phyloP scores from a whole-genome alignment of 2,329 filamentous ascomycete species.

The Ascocoryne sarcoides region DNA sequence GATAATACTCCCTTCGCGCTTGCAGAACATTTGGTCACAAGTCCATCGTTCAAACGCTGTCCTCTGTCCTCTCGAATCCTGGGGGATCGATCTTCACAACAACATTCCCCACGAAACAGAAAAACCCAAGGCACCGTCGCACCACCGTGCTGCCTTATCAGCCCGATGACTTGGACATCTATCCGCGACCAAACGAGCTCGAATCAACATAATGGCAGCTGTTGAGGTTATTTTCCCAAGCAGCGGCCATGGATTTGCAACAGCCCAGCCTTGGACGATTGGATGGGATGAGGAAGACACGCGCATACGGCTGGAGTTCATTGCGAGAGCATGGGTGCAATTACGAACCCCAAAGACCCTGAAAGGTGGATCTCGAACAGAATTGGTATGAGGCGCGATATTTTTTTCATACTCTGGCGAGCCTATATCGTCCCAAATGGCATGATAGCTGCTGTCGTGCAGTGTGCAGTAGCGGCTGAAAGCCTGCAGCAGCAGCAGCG shows the following conservation, averaged over 20 bases:
- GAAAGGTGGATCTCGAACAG: slow-evolving; percentile 12
- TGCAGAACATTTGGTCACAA: too few species aligned
- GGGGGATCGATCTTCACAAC: slow-evolving; percentile 4
- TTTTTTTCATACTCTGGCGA: slow-evolving; percentile 10
- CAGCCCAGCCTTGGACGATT: slow-evolving; percentile 35
- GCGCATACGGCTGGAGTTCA: slow-evolving; percentile 29
- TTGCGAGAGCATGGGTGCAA: slow-evolving; percentile 29
- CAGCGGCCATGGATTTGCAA: slow-evolving; percentile 34
- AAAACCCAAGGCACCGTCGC: background rate
- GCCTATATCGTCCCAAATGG: slow-evolving; percentile 11
- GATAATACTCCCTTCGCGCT: slow-evolving; percentile 17
- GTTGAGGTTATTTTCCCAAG: slow-evolving; percentile 33
- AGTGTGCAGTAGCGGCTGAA: slow-evolving; percentile 27
- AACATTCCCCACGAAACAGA: background rate
- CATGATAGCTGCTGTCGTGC: slow-evolving; percentile 22
- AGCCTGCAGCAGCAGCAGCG: slow-evolving; percentile 19
- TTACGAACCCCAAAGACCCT: slow-evolving; percentile 13
- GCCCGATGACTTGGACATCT: slow-evolving; percentile 29
- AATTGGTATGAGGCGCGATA: slow-evolving; percentile 24
- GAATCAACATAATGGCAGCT: slow-evolving; percentile 36
- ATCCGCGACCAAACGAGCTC: slow-evolving; percentile 24
- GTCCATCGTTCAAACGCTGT: slow-evolving; percentile 2
- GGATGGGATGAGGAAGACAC: slow-evolving; percentile 34
- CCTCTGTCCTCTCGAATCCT: slow-evolving; percentile 4
- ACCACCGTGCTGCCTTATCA: background rate